Conservation (phyloP, 2,329 filamentous ascomycete species). For the Phyllosticta paracitricarpa region DNA sequence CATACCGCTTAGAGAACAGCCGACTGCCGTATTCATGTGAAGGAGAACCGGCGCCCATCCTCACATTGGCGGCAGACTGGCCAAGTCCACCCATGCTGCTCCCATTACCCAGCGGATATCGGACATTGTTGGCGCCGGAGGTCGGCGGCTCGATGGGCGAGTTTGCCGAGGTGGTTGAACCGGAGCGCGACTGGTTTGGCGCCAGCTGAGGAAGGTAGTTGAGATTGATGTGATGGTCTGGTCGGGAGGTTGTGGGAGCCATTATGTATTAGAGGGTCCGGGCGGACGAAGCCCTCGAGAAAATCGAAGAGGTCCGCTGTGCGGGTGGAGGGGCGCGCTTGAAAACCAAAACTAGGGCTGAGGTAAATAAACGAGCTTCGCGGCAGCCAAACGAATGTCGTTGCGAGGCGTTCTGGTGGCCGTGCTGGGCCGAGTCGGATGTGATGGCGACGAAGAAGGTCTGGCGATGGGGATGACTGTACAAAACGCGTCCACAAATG, state of each 20-base stretch:
- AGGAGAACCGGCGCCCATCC: constrained; percentile 89
- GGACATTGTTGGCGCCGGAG: constrained; percentile 43
- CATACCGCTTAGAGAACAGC: constrained; percentile 87
- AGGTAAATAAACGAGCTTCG: constrained; percentile 23
- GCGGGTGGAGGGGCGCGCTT: constrained; percentile 15
- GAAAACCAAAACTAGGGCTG: constrained; percentile 31
- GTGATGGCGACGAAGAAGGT: constrained; percentile 1
- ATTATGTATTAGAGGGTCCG: constrained; percentile 68
- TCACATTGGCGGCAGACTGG: constrained; percentile 43
- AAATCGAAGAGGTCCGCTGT: constrained; percentile 3
- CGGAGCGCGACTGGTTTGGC: constrained; percentile 59
- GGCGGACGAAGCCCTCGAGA: constrained; percentile 9
- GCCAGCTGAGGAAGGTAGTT: constrained; percentile 65
- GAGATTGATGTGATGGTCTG: constrained; percentile 73
- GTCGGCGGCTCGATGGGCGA: constrained; percentile 68
- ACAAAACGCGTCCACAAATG: constrained; percentile 16
- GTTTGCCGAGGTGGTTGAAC: constrained; percentile 68
- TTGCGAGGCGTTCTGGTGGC: constrained; percentile 20
- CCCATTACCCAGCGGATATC: constrained; percentile 64
- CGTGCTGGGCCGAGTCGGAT: constrained; percentile 14
- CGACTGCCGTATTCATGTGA: constrained; percentile 77
- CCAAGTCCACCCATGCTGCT: constrained; percentile 47
- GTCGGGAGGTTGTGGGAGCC: constrained; percentile 63
- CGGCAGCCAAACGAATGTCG: constrained; percentile 33
- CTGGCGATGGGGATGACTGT: constrained; percentile 12